Base-by-base conservation (phyloP, 768 basidiomycete genomes). In the Termitomyces sp. region DNA sequence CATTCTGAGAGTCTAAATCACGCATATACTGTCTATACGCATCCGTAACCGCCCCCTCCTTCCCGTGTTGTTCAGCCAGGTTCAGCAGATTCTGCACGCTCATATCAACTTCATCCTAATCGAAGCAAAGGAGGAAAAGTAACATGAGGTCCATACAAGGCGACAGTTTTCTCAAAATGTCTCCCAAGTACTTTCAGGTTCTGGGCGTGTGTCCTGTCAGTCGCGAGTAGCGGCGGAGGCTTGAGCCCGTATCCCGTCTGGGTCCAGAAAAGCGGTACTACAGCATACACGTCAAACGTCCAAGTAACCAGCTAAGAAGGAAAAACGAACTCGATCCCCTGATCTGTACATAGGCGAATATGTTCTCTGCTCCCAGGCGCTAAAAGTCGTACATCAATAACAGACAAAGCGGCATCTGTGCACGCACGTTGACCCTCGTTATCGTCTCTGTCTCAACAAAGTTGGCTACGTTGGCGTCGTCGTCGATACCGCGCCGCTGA, bases 381-480 rank as follows among this genome's bases (percentile, higher is more conserved):
- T 94, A 60, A 49, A 29, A 37, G 36, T 2, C 1, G 41, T 29
- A 15, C 5, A 31, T 53, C 28, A 34, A 26, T 15, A 12, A 49
- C 33, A 1, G 12, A 18, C 1, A 15, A 4, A 18, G 1, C 5
- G 52, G 37, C 9, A 9, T n/a, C 8, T 13, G 12, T n/a, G 31
- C 22, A 64, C 80, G 39, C 58, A 92, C 94, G 78, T 89, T 82
- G 12, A 95, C 82, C 44, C 86, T 79, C 77, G 92, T 84, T 53
- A 96, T 86, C 2, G 91, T 88, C 73, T 98, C 95, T 0, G 93
- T 94, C 72, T 98, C 93, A 2, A 98, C 94, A 67, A 98, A 94
- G 72, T 98, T 98, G 1, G 94, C 95, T 4, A 94, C 95, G 67
- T 92, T 82, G 5, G 94, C 92, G 58, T 91, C 87, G 61, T 95